Base-by-base conservation (phyloP, 257 asterid species). In the Salvia hispanica region DNA sequence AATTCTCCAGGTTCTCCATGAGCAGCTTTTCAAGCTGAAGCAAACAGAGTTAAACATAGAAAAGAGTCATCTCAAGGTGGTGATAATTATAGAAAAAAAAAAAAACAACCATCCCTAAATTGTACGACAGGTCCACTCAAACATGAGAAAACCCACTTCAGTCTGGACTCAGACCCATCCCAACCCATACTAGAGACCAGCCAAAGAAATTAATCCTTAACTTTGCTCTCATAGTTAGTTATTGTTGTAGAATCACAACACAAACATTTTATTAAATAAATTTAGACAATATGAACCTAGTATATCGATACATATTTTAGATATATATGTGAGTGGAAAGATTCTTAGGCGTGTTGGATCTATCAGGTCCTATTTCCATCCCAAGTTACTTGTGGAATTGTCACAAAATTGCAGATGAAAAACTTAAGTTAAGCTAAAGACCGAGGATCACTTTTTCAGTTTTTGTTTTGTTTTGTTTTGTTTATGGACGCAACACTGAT, bases 1-100 rank as follows among this genome's bases (percentile, higher is more conserved):
- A 90, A 6, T 40, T 70, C 25, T 84, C 95, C 87, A 93, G 70
- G 64, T 86, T 88, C 77, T 93, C 96, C 86, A 79, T 10, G 0
- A 93, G 95, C 82, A 81, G 54, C 67, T 86, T 86, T 84, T 79
- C 95, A 21, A 67, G 50, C 97, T 92, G 88, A 69, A 73, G 62
- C 71, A 28, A 53, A 74, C 6, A 15, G 55, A 57, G 42, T 28
- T 53, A 10, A 59, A 14, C n/a, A 11, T 25, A 13, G 16, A 25
- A 25, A 25, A 25, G 31, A 25, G 31, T 25, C 31, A 25, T 25
- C 31, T 25, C 31, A 25, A 25, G 31, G 31, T 25, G 31, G 31
- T 25, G 31, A 52, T 47, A 39, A 2, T 51, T 6, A 16, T 21
- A 51, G 55, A 14, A 25, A 7, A 6, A 4, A 6, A 4, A 36